phyloP scores from a whole-genome alignment of 345 rosid species.

The Combretum micranthum region DNA sequence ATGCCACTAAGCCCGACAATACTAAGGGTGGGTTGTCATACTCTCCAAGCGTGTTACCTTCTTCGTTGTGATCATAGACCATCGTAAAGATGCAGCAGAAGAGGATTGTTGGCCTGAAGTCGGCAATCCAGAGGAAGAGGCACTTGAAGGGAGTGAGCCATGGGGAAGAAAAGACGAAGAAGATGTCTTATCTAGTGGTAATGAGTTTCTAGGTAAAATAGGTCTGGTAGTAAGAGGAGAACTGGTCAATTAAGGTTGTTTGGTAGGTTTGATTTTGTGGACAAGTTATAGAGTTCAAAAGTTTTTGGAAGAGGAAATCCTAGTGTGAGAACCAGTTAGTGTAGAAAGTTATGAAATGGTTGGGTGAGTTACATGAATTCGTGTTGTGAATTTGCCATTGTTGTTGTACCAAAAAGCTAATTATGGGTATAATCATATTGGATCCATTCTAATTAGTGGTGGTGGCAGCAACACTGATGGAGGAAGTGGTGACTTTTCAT shows the following conservation, averaged over 20 bases:
- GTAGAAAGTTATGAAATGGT: slow-evolving; percentile 22
- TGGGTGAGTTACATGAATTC: background rate
- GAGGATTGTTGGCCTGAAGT: slow-evolving; percentile 27
- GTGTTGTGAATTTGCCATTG: too few relatives aligned
- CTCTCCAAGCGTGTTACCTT: slow-evolving; percentile 20
- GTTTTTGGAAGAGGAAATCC: slow-evolving; percentile 12
- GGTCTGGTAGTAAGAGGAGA: slow-evolving; percentile 19
- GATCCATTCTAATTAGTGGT: too few relatives aligned
- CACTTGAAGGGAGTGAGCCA: slow-evolving; percentile 34
- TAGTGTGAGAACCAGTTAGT: slow-evolving; percentile 23
- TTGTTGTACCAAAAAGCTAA: too few relatives aligned
- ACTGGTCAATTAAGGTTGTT: slow-evolving; percentile 15
- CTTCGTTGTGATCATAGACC: slow-evolving; percentile 11
- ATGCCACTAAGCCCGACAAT: too few relatives aligned
- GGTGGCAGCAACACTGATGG: too few relatives aligned
- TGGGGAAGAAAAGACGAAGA: slow-evolving; percentile 30
- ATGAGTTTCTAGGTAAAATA: slow-evolving; percentile 22
- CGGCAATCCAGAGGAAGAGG: slow-evolving; percentile 29
- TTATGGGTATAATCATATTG: too few relatives aligned
- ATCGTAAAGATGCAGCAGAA: slow-evolving; percentile 16
- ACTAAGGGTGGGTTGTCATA: too few relatives aligned
- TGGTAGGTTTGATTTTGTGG: background rate
- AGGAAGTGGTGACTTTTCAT: too few relatives aligned
- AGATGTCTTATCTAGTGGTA: slow-evolving; percentile 12
- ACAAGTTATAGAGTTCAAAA: slow-evolving; percentile 5